phyloP scores from a whole-genome alignment of 202 grass and related monocot genomes.

The Elaeis oleifera region DNA sequence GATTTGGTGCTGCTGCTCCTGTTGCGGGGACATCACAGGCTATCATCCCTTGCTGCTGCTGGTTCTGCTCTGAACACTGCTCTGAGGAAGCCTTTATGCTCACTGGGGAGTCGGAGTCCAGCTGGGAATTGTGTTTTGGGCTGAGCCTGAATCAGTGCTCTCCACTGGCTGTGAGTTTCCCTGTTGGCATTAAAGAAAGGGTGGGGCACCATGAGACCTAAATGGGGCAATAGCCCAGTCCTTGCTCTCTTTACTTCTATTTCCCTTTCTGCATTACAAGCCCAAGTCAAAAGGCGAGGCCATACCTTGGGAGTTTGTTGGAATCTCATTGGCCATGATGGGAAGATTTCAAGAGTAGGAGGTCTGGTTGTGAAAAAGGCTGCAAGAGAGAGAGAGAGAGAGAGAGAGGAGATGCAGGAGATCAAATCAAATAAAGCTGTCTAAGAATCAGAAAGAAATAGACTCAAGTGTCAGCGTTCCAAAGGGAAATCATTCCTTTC shows the following conservation, averaged over 20 bases:
- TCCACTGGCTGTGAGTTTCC: conserved; percentile 28
- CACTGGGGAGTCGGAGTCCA: conserved; percentile 30
- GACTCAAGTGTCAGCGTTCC: conserved; percentile 39
- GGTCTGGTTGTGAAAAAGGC: conserved; percentile 58
- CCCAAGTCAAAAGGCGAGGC: conserved; percentile 1
- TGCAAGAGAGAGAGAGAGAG: conserved; percentile 57
- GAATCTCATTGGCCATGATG: conserved; percentile 64
- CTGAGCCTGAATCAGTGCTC: conserved; percentile 56
- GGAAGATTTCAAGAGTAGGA: conserved; percentile 90
- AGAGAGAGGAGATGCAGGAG: conserved; percentile 14
- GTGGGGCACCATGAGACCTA: not conserved
- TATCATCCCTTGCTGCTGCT: conserved; percentile 19
- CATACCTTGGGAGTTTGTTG: conserved; percentile 65
- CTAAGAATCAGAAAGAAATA: conserved; percentile 42
- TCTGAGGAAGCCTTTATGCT: conserved; percentile 40
- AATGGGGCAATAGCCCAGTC: not conserved
- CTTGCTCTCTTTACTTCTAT: not conserved
- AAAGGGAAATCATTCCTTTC: conserved; percentile 30
- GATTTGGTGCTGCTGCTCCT: conserved; percentile 2
- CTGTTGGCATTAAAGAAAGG: conserved; percentile 3
- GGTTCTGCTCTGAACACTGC: conserved; percentile 2
- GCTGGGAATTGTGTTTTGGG: conserved; percentile 34
- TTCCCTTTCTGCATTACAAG: not conserved
- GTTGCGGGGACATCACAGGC: conserved; percentile 17
- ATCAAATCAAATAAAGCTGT: conserved; percentile 49